Evolutionary conservation across 352 stramenopile genomes (phyloP).

Genomic region (Globisporangium sylvaticum): DNA sequence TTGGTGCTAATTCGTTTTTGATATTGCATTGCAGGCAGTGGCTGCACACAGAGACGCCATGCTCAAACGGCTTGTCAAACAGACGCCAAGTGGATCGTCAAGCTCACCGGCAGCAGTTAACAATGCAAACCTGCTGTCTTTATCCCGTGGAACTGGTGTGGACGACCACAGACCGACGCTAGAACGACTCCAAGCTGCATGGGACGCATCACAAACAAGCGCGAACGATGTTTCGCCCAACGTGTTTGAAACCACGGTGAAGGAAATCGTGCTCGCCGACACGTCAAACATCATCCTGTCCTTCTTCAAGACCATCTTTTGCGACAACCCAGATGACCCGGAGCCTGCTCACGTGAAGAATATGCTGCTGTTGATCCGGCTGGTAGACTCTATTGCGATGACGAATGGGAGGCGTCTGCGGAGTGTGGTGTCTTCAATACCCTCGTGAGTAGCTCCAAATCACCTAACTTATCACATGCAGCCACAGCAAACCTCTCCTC

Average conservation of each 20-base stretch:
- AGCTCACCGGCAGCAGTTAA: neutral
- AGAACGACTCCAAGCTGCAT: slow-evolving; percentile 23
- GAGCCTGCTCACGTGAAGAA: slow-evolving; percentile 24
- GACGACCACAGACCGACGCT: slow-evolving; percentile 17
- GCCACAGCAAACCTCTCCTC: neutral
- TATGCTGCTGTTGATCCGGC: slow-evolving; percentile 40
- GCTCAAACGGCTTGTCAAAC: slow-evolving; percentile 34
- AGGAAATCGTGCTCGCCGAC: slow-evolving; percentile 45
- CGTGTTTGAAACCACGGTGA: slow-evolving; percentile 28
- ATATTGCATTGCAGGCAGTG: slow-evolving; percentile 18
- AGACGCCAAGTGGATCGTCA: neutral
- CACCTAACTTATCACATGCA: neutral
- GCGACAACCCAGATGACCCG: slow-evolving; percentile 24
- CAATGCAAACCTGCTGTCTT: neutral
- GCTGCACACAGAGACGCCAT: slow-evolving; percentile 36
- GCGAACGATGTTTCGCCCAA: neutral
- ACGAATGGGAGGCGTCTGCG: slow-evolving; percentile 18
- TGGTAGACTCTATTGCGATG: slow-evolving; percentile 44
- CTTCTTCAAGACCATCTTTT: slow-evolving; percentile 49
- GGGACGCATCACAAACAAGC: slow-evolving; percentile 9
- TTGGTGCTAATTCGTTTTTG: neutral
- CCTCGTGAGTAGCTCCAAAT: neutral
- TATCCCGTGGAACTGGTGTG: neutral
- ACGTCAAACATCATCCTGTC: slow-evolving; percentile 51
- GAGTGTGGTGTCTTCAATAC: slow-evolving; percentile 4